Base-by-base conservation (phyloP, 2,329 filamentous ascomycete species). In the Didymella lethalis region DNA sequence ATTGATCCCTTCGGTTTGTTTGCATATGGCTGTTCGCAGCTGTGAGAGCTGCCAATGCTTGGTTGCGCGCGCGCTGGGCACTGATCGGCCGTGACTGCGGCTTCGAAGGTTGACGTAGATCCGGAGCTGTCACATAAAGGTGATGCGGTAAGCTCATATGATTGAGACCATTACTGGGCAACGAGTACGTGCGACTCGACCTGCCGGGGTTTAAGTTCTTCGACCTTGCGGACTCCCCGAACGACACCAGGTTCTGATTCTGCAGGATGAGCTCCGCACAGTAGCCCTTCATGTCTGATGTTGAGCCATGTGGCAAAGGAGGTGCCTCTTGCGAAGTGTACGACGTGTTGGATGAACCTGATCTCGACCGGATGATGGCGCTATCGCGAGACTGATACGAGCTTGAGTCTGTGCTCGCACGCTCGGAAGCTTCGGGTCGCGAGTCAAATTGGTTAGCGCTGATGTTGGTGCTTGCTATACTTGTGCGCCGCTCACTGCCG, bases 351-450 rank as follows among this genome's bases (percentile, higher is more conserved):
- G 64, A 67, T 25, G 57, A 62, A 32, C 54, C 58, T 18, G 64
- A 67, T 7, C 57, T 45, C 8, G 64, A 55, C 40, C 61, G 57
- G n/a, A 57, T 43, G 7, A 65, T n/a, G 0, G 51, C 54, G 47
- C 48, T 53, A 32, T 65, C 55, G n/a, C 45, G 61, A 18, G 64
- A 57, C 12, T 47, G 61, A 43, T 58, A 64, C 11, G 57, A 64
- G 36, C 54, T 60, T 0, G 62, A 63, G 48, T 63, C 56, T 44
- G 62, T 65, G 52, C 63, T 61, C 32, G 51, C 38, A 12, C 47
- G 44, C 10, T 58, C 62, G 18, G 63, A 62, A 3, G 53, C 36
- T 18, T 60, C 54, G 8, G 25, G 18, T 54, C 57, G 31, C 44
- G 36, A n/a, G 23, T 54, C 50, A 34, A 51, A 54, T 43, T 38